Evolutionary conservation across 192 early-diverging fungal species (phyloP).

Genomic region (Coemansia sp.): DNA sequence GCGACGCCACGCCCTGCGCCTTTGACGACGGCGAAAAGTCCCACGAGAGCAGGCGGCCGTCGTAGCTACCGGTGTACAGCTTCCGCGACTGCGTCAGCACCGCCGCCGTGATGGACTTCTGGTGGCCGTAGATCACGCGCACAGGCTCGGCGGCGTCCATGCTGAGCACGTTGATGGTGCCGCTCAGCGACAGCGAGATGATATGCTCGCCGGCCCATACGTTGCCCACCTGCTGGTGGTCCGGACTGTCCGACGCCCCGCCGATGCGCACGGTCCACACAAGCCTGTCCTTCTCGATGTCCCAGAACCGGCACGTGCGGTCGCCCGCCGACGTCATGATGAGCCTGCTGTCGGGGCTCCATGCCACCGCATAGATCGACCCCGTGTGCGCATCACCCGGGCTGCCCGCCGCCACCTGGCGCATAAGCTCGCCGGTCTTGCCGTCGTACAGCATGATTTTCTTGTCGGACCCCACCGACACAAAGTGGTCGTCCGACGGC

Average conservation of each 20-base stretch:
- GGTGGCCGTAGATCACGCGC: slow-evolving; percentile 65
- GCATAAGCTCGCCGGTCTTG: slow-evolving; percentile 77
- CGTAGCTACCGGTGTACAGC: slow-evolving; percentile 87
- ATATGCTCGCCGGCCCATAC: slow-evolving; percentile 80
- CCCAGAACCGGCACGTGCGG: slow-evolving; percentile 88
- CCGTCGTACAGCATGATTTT: slow-evolving; percentile 94
- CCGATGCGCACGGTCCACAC: slow-evolving; percentile 61
- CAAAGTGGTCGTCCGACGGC: slow-evolving; percentile 79
- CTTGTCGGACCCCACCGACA: slow-evolving; percentile 80
- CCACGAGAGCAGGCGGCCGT: slow-evolving; percentile 88
- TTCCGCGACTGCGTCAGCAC: slow-evolving; percentile 63
- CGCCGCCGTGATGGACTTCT: slow-evolving; percentile 73
- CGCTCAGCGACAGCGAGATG: slow-evolving; percentile 78
- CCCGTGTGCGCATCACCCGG: slow-evolving; percentile 69
- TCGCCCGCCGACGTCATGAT: slow-evolving; percentile 86
- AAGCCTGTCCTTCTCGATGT: slow-evolving; percentile 69
- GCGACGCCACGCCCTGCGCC: slow-evolving; percentile 17
- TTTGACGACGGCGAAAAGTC: slow-evolving; percentile 26
- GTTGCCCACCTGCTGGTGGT: slow-evolving; percentile 91
- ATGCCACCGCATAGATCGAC: slow-evolving; percentile 80
- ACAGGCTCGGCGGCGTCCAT: slow-evolving; percentile 44
- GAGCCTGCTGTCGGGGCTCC: slow-evolving; percentile 78
- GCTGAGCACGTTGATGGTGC: slow-evolving; percentile 81
- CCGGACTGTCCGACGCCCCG: slow-evolving; percentile 36
- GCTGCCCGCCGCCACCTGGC: slow-evolving; percentile 49